Conservation (phyloP, 257 asterid species). For the Anisodus acutangulus region DNA sequence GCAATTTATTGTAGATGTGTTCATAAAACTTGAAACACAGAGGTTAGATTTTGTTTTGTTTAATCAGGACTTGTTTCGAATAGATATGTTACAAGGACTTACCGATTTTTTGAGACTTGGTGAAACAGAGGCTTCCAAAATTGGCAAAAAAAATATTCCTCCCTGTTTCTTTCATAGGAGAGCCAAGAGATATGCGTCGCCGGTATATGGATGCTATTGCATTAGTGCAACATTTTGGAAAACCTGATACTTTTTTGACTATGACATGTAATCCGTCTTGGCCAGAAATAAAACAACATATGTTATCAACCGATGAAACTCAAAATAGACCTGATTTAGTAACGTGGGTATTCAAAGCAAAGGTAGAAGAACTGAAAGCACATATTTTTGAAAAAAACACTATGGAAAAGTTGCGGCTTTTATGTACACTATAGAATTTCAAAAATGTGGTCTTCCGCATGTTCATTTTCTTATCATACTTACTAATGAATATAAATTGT, state of each 20-base stretch:
- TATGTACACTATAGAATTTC: not conserved
- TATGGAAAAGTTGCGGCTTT: not conserved
- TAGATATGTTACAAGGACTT: not conserved
- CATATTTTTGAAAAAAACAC: not conserved
- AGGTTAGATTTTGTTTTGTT: no score
- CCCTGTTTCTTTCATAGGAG: not conserved
- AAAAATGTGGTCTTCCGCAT: not conserved
- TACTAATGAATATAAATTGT: not conserved
- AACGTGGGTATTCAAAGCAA: not conserved
- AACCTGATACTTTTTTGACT: not conserved
- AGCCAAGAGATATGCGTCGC: not conserved
- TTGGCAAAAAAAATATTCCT: not conserved
- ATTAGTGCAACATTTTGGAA: not conserved
- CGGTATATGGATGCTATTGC: not conserved
- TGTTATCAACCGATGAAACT: not conserved
- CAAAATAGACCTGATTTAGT: not conserved
- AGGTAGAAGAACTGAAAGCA: not conserved
- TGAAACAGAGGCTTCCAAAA: not conserved
- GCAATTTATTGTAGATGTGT: no score
- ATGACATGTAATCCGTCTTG: not conserved
- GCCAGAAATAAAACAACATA: not conserved
- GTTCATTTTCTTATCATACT: not conserved
- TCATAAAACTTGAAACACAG: no score
- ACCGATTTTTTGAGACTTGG: not conserved
- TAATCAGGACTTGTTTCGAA: no score